Conservation (phyloP, 768 basidiomycete genomes). For the Dentipellis sp. region DNA sequence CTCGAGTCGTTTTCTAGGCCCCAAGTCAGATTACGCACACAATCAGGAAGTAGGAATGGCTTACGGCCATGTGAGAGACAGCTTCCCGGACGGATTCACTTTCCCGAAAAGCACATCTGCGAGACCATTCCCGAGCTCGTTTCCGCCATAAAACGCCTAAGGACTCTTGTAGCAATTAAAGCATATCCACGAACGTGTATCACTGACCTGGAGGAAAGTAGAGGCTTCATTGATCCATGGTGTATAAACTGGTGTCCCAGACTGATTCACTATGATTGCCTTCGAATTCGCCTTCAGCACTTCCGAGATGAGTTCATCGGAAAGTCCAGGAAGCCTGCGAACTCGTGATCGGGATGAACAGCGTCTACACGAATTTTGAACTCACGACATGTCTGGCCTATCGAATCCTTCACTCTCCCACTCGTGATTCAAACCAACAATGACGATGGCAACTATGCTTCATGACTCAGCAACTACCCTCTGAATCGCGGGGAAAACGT, state of each 20-base stretch:
- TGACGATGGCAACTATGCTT: conserved; percentile 31
- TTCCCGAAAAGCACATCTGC: conserved; percentile 54
- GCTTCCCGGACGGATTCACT: conserved; percentile 49
- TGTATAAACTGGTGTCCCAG: conserved; percentile 44
- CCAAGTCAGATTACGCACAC: background rate
- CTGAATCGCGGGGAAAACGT: background rate
- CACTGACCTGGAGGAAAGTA: conserved; percentile 30
- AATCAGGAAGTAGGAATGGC: conserved; percentile 7
- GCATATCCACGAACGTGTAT: conserved; percentile 8
- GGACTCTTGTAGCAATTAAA: background rate
- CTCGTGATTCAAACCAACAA: conserved; percentile 50
- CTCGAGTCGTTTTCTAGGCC: conserved; percentile 33
- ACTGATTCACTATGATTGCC: conserved; percentile 49
- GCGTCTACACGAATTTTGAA: background rate
- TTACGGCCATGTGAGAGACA: conserved; percentile 46
- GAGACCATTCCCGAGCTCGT: conserved; percentile 46
- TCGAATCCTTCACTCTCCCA: conserved; percentile 58
- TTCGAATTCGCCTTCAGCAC: conserved; percentile 44
- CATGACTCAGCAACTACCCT: background rate
- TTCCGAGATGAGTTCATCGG: conserved; percentile 39
- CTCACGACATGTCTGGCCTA: conserved; percentile 34
- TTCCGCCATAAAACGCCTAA: conserved; percentile 45
- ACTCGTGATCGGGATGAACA: background rate
- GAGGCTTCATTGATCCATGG: conserved; percentile 38
- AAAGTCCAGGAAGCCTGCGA: conserved; percentile 38